Base-by-base conservation (phyloP, 371 early-diverging fungal species). In the Synchytrium microbalum region DNA sequence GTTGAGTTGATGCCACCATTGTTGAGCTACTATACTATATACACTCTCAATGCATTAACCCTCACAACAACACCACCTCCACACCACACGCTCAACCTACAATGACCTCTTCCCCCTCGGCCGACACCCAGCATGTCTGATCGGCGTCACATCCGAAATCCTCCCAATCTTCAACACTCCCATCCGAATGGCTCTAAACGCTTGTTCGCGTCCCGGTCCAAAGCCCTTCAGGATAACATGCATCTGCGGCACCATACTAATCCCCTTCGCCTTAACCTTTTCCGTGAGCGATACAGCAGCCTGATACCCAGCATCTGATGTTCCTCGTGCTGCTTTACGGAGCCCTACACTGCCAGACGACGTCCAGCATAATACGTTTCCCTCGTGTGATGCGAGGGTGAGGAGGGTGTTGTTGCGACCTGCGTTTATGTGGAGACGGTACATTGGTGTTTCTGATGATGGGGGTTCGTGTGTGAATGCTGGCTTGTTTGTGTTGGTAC, bases 101-200 rank as follows among this genome's bases (percentile, higher is more conserved):
- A 96, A 76, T 72, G 93, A 87, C 72, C 96, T 80, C 61, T 85
- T 83, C 78, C 92, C 93, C 73, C 83, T 87, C 51, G 96, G 93
- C 66, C 96, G 81, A 80, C 93, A 92, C n/a, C 96, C 96, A 67
- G 89, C 93, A 76, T 90, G 91, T 60, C 92, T 87, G 54, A 92
- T 78, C n/a, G 93, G 92, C 16, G 95, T 96, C 31, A 86, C 84
- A 76, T 96, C 96, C 16, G 88, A 83, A 51, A 96, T 80, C 52
- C 88, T 79, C 60, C 75, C 80, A 56, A 95, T 75, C 33, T 74
- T 80, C 93, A 93, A 93, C 32, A 75, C 81, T 30, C 84, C 81
- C 5, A 84, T 81, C 55, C 76, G 63, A 27, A 95, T 69, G 10
- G 95, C 93, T 70, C 89, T 86, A 79, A 89, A 93, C 0, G 89